These are phyloP conservation scores for Chimonanthus salicifolius DNA, from an alignment of 164 flowering plant genomes.

Conservation along the genomic window DNA sequence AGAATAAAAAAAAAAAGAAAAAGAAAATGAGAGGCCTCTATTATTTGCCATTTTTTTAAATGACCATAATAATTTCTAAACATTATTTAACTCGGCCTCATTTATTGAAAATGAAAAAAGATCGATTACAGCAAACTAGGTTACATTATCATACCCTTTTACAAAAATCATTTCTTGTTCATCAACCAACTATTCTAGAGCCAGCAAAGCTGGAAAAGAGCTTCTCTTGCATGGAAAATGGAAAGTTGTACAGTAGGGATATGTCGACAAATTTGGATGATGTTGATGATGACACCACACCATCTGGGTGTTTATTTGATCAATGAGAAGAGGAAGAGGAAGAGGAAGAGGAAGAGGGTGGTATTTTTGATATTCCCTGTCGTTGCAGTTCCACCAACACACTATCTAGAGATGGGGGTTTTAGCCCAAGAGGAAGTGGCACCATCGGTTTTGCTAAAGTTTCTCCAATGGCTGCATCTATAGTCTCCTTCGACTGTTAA, in stretches of 20 bases:
- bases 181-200: too few species aligned
- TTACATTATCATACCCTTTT: too few species aligned
- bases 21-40: too few species aligned
- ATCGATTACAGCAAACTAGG: too few species aligned
- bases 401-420: constrained; percentile 73
- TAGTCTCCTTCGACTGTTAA: constrained; percentile 73
- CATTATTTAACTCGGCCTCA: too few species aligned
- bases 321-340: constrained; percentile 11
- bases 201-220: background rate
- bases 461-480: constrained; percentile 87
- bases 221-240: background rate
- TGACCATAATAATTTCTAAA: too few species aligned
- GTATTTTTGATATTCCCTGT: constrained; percentile 73
- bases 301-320: constrained; percentile 8
- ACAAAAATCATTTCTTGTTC: too few species aligned
- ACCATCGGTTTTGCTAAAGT: constrained; percentile 81
- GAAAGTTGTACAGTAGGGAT: constrained; percentile 13
- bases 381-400: constrained; percentile 74
- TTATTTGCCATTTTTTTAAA: too few species aligned
- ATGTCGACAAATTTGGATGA: constrained; percentile 36
- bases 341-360: constrained; percentile 31
- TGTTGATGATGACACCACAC: background rate
- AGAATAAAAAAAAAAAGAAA: too few species aligned
- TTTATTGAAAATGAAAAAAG: too few species aligned
- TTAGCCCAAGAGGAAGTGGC: constrained; percentile 95